Evolutionary conservation across 306 rosid species (phyloP).

Genomic region (Trichosanthes truncata): DNA sequence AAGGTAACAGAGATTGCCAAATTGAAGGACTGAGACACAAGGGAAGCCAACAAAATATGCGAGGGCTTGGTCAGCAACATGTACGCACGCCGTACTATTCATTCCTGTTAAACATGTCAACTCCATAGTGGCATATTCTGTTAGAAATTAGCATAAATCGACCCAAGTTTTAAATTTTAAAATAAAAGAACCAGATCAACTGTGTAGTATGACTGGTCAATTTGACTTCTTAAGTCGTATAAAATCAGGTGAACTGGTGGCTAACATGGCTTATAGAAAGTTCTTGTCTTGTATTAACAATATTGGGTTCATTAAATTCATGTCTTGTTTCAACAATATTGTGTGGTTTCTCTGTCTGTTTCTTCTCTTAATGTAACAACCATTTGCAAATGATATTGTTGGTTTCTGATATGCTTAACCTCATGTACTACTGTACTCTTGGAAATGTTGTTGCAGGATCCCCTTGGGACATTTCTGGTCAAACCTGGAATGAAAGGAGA

Average conservation of each 20-base stretch:
- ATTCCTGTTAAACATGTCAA: not conserved
- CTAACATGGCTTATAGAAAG: not conserved
- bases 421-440: not conserved
- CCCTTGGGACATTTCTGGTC: constrained; percentile 16
- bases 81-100: not conserved
- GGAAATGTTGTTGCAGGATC: constrained; percentile 37
- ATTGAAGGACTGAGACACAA: not conserved
- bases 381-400: not conserved
- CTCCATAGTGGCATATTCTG: not conserved
- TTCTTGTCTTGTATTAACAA: not conserved
- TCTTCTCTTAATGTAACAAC: not conserved
- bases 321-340: not conserved
- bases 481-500: constrained; percentile 28
- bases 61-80: not conserved
- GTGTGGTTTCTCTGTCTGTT: not conserved
- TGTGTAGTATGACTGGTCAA: not conserved
- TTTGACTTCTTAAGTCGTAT: not conserved
- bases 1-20: not conserved
- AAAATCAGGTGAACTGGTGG: not conserved
- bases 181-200: not conserved
- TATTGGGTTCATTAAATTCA: not conserved
- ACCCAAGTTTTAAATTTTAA: not conserved
- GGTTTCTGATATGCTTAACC: not conserved
- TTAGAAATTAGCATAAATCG: not conserved
- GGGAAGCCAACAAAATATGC: not conserved